Percentiles rank a stretch among this genome's conserved stretches.
Evolutionary conservation across 352 stramenopile species (phyloP).

Genomic region (Phytophthora palmivora): DNA sequence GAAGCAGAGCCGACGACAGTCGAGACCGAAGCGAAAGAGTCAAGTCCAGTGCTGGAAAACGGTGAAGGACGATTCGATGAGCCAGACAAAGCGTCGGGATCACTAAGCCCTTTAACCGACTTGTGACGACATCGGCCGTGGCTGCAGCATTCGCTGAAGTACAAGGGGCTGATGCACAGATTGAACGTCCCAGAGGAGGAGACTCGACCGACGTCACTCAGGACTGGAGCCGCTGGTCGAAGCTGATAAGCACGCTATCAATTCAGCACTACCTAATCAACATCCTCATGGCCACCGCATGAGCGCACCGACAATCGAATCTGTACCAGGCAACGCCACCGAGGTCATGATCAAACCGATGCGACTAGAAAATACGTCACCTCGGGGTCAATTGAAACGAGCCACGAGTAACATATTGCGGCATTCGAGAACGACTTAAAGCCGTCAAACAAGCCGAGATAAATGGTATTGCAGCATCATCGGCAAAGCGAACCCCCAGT

Average conservation of each 20-base stretch:
- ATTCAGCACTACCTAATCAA: background rate
- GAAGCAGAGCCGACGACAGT: background rate
- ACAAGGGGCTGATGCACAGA: conserved; percentile 16
- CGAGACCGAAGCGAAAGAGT: background rate
- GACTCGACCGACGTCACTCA: conserved; percentile 24
- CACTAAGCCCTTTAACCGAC: conserved; percentile 22
- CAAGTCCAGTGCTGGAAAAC: conserved; percentile 7
- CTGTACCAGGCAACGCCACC: background rate
- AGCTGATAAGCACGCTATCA: background rate
- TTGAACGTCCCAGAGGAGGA: conserved; percentile 20
- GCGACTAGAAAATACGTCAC: conserved; percentile 15
- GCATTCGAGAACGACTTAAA: conserved; percentile 30
- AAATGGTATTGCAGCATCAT: background rate
- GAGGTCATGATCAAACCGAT: conserved; percentile 12
- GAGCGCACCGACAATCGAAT: conserved; percentile 15
- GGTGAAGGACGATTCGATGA: background rate
- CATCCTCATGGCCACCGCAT: conserved; percentile 4
- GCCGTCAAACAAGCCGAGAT: conserved; percentile 7
- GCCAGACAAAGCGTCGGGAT: conserved; percentile 8
- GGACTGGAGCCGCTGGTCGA: conserved; percentile 13
- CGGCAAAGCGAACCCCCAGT: conserved; percentile 17
- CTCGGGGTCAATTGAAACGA: conserved; percentile 24
- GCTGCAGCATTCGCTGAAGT: conserved; percentile 35
- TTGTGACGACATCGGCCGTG: conserved; percentile 33
- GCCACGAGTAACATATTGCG: conserved; percentile 25